Base-by-base conservation (phyloP, 495 filamentous ascomycete species). In the Neurospora sp. region DNA sequence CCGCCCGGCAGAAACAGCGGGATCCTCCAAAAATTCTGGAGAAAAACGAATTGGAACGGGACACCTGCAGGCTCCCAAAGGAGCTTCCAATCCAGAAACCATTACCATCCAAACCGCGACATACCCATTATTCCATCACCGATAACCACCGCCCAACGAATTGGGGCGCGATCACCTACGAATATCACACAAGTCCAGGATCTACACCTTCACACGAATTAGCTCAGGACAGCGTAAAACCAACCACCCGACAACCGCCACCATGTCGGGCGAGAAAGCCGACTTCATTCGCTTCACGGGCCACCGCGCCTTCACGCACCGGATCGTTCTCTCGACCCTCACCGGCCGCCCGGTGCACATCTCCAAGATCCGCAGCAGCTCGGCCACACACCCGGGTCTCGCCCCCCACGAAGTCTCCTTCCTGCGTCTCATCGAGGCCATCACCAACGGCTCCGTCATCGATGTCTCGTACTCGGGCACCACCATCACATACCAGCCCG, bases 381-480 rank as follows among this genome's bases (percentile, higher is more conserved):
- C 93, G 38, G 88, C 91, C 69, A 93, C 92, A 18, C 88, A 91
- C 76, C 93, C 96, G 7, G 96, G 96, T 77, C 92, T 99, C 66
- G 89, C 92, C 71, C 90, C 93, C 69, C 92, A 96, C 85, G 96
- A 99, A 84, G 90, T 98, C 78, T 97, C 95, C 41, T 93, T 99
- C 83, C 88, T 99, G 20, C 96, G 96, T 70, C 91, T 99, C 9
- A 90, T 99, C 76, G 96, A 98, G 80, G 86, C 92, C 71, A 86
- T 99, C 77, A 98, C 96, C 79, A 99, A 99, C 88, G 96, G 96
- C 84, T 92, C 93, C 39, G 87, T 89, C 74, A 93, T 98, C 84
- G 93, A 97, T 79, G 96, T 99, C 76, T 96, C 93, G 18, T 93
- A 96, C 82, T 97, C 93, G 11, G 96, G 96, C 76, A 98, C 96